Evolutionary conservation across 495 filamentous ascomycete genomes (phyloP).

Genomic region (Friedmanniomyces simplex): DNA sequence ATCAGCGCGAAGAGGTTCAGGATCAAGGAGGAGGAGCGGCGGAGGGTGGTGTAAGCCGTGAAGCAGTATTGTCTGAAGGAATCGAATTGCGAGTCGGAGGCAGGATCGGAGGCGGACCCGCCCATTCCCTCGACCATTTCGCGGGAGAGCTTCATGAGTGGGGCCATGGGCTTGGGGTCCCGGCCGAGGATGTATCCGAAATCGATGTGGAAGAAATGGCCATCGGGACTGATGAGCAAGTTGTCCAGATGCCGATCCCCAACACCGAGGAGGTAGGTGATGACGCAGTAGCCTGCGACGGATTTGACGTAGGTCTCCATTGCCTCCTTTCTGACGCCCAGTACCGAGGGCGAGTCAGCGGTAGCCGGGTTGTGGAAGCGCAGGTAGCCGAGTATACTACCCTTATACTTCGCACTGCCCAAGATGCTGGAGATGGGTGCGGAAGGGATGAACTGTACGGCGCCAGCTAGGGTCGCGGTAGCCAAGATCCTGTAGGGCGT

Average conservation of each 20-base stretch:
- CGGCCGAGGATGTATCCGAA: slow-evolving; percentile 97
- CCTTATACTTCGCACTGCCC: slow-evolving; percentile 59
- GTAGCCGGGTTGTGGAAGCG: slow-evolving; percentile 84
- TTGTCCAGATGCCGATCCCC: slow-evolving; percentile 96
- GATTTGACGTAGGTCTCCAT: slow-evolving; percentile 95
- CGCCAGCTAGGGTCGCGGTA: slow-evolving; percentile 77
- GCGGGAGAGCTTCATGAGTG: slow-evolving; percentile 89
- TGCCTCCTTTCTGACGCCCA: slow-evolving; percentile 81
- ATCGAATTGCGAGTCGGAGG: slow-evolving; percentile 69
- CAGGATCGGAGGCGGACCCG: no score
- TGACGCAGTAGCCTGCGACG: slow-evolving; percentile 96
- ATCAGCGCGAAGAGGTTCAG: slow-evolving; percentile 93
- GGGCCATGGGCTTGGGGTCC: slow-evolving; percentile 94
- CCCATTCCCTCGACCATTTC: slow-evolving; percentile 99
- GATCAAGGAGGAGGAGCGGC: slow-evolving; percentile 84
- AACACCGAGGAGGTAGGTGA: slow-evolving; percentile 97
- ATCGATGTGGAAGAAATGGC: slow-evolving; percentile 96
- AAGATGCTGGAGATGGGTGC: slow-evolving; percentile 70
- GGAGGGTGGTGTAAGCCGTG: slow-evolving; percentile 82
- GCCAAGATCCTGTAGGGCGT: slow-evolving; percentile 94
- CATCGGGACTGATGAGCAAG: slow-evolving; percentile 78
- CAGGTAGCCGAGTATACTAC: slow-evolving; percentile 74
- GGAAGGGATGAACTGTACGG: slow-evolving; percentile 85
- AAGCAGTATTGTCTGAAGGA: slow-evolving; percentile 93
- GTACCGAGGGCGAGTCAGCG: slow-evolving; percentile 43